Base-by-base conservation (phyloP, 805 yeast genomes). In the Grigorovia jiainica region DNA sequence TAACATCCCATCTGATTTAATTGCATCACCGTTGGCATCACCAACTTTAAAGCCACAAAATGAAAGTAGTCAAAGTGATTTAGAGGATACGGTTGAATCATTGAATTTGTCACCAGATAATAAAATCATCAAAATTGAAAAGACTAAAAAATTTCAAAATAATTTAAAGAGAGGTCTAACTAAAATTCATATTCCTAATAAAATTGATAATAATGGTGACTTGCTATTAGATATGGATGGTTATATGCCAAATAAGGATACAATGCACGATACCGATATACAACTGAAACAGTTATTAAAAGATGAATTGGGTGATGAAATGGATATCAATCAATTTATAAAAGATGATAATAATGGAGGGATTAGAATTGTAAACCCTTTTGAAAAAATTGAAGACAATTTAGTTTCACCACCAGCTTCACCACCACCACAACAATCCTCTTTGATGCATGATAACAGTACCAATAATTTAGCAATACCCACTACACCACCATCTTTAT, bases 141-240 rank as follows among this genome's bases (percentile, higher is more conserved):
- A 15, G 39, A 34, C 15, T 16, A 20, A 24, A 41, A 36, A 15
- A 13, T 52, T 53, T 41, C 54, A 55, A 43, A 48, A 49, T 38
- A 76, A 76, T 34, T 66, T 86, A 19, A 76, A 90, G 21, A 73
- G 75, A 49, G 78, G 72, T 55, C 68, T 86, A 33, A 77, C 75
- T 15, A 71, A 75, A 48, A 76, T 77, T 49, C 85, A 87, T 55
- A 87, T 92, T 25, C 96, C 97, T 1, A 80, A 94, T 23, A 85
- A 79, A 50, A 74, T 89, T 30, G 95, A 85, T 47, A 80, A 82
- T 47, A 84, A 86, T 53, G 98, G 98, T 10, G 95, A 87, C 56
- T 71, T 92, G 51, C 75, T 87, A 34, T 66, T 92, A 36, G 98
- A 92, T 64, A 86, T 90, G 80, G 94, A 87, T 52, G 98, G 98